phyloP scores from a whole-genome alignment of 1,284 basidiomycete genomes.

The Cutaneotrichosporon arboriforme region DNA sequence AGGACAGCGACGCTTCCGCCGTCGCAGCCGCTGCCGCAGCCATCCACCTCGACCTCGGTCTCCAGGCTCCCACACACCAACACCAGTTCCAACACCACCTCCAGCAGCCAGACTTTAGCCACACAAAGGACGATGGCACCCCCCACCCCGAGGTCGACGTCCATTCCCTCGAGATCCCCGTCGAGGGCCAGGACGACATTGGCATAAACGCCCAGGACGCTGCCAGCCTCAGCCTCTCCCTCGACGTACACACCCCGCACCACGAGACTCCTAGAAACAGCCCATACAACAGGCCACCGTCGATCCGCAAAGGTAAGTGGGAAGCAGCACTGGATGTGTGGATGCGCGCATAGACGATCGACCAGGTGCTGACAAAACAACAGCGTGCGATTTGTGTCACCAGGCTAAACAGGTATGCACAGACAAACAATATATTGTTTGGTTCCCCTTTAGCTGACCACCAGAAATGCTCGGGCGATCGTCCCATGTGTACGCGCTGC shows the following conservation, averaged over 20 bases:
- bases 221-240: conserved; percentile 27
- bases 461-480: conserved; percentile 46
- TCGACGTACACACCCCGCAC: conserved; percentile 18
- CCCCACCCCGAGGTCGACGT: conserved; percentile 17
- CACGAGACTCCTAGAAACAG: conserved; percentile 7
- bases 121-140: conserved; percentile 23
- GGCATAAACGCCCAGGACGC: conserved; percentile 12
- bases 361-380: neutral
- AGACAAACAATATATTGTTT: neutral
- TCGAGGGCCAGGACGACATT: conserved; percentile 13
- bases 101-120: conserved; percentile 39
- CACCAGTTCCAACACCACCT: conserved; percentile 34
- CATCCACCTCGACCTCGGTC: conserved; percentile 27
- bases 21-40: conserved; percentile 34
- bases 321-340: conserved; percentile 2
- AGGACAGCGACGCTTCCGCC: conserved; percentile 36
- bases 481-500: conserved; percentile 45
- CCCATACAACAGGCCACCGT: conserved; percentile 34
- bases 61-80: conserved; percentile 16
- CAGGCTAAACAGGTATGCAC: conserved; percentile 41
- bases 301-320: conserved; percentile 37
- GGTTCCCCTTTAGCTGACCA: neutral
- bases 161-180: conserved; percentile 18
- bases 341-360: neutral
- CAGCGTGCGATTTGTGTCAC: conserved; percentile 46